Percentiles rank a stretch among this genome's conserved stretches.
Evolutionary conservation across 495 filamentous ascomycete genomes (phyloP).

Genomic region (Penicillium antarcticum): DNA sequence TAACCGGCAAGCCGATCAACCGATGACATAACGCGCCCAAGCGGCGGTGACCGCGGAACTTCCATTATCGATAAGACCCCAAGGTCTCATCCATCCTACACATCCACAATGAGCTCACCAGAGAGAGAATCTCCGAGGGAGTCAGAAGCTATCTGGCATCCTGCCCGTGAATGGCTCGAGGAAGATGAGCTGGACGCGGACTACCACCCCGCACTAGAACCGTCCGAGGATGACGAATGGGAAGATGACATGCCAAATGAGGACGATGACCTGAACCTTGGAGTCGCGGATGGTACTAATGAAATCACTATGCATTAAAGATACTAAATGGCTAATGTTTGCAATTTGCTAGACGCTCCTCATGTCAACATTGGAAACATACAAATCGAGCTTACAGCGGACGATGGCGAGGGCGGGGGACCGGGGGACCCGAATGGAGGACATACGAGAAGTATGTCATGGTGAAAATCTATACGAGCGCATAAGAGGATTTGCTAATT

Average conservation of each 20-base stretch:
- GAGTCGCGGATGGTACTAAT: slow-evolving; percentile 29
- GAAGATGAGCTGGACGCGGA: slow-evolving; percentile 27
- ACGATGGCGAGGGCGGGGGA: slow-evolving; percentile 38
- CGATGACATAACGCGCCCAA: slow-evolving; percentile 11
- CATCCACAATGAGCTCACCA: slow-evolving; percentile 13
- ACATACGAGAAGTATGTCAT: slow-evolving; percentile 8
- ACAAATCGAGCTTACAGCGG: slow-evolving; percentile 47
- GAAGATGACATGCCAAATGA: slow-evolving; percentile 34
- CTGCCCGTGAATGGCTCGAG: slow-evolving; percentile 42
- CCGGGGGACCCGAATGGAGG: slow-evolving; percentile 25
- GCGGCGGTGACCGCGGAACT: slow-evolving; percentile 11
- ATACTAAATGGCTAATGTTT: not conserved
- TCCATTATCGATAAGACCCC: slow-evolving; percentile 27
- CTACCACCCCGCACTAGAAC: slow-evolving; percentile 18
- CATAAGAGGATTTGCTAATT: slow-evolving; percentile 4
- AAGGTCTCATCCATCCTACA: slow-evolving; percentile 12
- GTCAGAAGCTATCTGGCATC: slow-evolving; percentile 25
- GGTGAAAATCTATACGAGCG: not conserved
- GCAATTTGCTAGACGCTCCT: slow-evolving; percentile 19
- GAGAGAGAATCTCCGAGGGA: slow-evolving; percentile 6
- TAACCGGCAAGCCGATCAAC: not conserved
- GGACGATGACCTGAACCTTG: slow-evolving; percentile 50
- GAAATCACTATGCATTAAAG: slow-evolving; percentile 26
- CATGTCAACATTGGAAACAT: slow-evolving; percentile 39
- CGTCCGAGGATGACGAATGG: slow-evolving; percentile 12